Conservation (phyloP, 2,329 filamentous ascomycete genomes). For the Colletotrichum tamarilloi region DNA sequence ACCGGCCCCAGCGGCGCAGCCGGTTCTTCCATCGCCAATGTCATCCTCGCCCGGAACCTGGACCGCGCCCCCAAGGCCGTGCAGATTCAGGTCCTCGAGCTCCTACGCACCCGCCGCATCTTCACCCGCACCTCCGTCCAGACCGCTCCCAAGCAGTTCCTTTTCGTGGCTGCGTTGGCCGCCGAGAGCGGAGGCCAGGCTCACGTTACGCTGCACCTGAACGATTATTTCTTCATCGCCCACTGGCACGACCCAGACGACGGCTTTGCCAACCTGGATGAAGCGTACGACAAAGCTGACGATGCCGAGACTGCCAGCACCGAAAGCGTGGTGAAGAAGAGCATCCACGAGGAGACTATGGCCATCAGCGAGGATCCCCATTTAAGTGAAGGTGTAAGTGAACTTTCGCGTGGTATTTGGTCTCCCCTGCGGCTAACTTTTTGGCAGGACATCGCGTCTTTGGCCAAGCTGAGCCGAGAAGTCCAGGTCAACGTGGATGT, state of each 20-base stretch:
- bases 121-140: slow-evolving; percentile 81
- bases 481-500: slow-evolving; percentile 81
- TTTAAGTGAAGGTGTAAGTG: slow-evolving; percentile 57
- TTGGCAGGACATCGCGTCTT: slow-evolving; percentile 63
- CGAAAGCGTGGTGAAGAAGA: slow-evolving; percentile 58
- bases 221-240: slow-evolving; percentile 88
- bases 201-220: slow-evolving; percentile 69
- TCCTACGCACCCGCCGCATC: slow-evolving; percentile 83
- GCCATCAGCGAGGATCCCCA: slow-evolving; percentile 41
- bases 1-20: slow-evolving; percentile 27
- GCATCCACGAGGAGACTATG: slow-evolving; percentile 27
- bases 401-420: not conserved
- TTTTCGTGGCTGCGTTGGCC: slow-evolving; percentile 80
- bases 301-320: slow-evolving; percentile 48
- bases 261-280: slow-evolving; percentile 81
- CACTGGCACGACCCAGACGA: slow-evolving; percentile 83
- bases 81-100: slow-evolving; percentile 83
- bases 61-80: slow-evolving; percentile 78
- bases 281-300: slow-evolving; percentile 55
- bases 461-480: slow-evolving; percentile 68
- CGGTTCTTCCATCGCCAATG: slow-evolving; percentile 73
- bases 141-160: slow-evolving; percentile 79
- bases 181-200: slow-evolving; percentile 58
- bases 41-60: slow-evolving; percentile 85
- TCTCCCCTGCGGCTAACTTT: slow-evolving; percentile 25